These are phyloP conservation scores for Phaeosphaeria sp. DNA, from an alignment of 2,329 filamentous ascomycete species.

Conservation along the genomic window DNA sequence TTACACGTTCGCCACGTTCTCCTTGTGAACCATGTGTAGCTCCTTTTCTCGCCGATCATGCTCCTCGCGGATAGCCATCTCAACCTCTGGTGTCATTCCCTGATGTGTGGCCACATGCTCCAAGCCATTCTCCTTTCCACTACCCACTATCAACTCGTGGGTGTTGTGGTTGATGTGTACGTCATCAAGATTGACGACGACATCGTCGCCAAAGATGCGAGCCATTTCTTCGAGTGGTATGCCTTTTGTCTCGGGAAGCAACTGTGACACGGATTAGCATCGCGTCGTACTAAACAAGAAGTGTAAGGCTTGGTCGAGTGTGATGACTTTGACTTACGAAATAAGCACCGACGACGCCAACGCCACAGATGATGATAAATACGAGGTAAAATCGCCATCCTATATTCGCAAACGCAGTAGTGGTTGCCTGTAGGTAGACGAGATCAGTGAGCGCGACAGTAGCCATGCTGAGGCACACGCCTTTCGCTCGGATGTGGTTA, in stretches of 20 bases:
- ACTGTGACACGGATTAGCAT: not conserved
- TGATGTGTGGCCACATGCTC: constrained; percentile 25
- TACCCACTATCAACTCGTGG: constrained; percentile 26
- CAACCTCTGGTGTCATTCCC: constrained; percentile 13
- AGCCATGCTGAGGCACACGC: constrained; percentile 29
- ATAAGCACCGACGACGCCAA: constrained; percentile 23
- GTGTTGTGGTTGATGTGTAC: constrained; percentile 30
- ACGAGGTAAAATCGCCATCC: constrained; percentile 43
- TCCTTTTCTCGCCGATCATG: not conserved
- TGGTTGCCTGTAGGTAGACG: constrained; percentile 36
- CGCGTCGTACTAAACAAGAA: not conserved
- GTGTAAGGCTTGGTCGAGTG: not conserved
- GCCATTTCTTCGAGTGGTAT: constrained; percentile 43
- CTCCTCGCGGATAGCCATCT: not conserved
- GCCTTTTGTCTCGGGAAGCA: constrained; percentile 40
- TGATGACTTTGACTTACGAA: constrained; percentile 13
- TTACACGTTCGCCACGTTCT: not conserved
- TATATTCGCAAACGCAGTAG: constrained; percentile 41
- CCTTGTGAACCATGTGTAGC: not conserved
- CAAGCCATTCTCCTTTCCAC: constrained; percentile 2
- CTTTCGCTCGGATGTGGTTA: constrained; percentile 33
- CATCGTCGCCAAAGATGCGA: constrained; percentile 34
- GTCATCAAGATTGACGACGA: constrained; percentile 23
- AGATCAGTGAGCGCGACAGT: constrained; percentile 48
- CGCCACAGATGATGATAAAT: constrained; percentile 29